These are phyloP conservation scores for Solidago caesia DNA, from an alignment of 129 eudicot genomes.

Conservation along the genomic window DNA sequence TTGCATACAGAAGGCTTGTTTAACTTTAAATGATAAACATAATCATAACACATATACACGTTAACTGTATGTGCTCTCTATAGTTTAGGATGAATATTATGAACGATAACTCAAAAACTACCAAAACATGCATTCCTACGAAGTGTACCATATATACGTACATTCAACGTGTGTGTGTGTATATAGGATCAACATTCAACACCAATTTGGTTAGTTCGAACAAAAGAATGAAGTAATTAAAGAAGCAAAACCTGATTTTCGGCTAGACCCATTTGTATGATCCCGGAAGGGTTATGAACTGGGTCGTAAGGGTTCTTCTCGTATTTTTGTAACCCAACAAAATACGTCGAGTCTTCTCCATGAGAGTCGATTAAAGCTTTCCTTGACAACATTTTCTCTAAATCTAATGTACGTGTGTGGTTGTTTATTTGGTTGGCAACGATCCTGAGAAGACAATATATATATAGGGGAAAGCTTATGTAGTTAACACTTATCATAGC, in stretches of 20 bases:
- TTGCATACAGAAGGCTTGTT: too few relatives aligned
- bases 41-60: too few relatives aligned
- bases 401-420: background rate
- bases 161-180: too few relatives aligned
- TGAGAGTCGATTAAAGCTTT: slow-evolving; percentile 46
- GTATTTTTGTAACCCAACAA: slow-evolving; percentile 61
- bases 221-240: background rate
- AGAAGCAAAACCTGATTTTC: slow-evolving; percentile 59
- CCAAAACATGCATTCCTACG: too few relatives aligned
- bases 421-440: slow-evolving; percentile 16
- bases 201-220: background rate
- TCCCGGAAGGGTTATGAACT: slow-evolving; percentile 52
- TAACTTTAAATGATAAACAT: too few relatives aligned
- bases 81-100: too few relatives aligned
- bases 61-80: too few relatives aligned
- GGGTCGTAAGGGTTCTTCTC: slow-evolving; percentile 54
- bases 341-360: slow-evolving; percentile 68
- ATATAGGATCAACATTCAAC: too few relatives aligned
- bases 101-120: too few relatives aligned
- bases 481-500: too few relatives aligned
- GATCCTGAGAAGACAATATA: slow-evolving; percentile 9
- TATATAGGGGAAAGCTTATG: background rate
- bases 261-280: slow-evolving; percentile 83
- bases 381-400: slow-evolving; percentile 48
- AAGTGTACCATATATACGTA: too few relatives aligned